Percentiles rank a stretch among this genome's conserved stretches.
Evolutionary conservation across 1,284 basidiomycete genomes (phyloP).

Genomic region (Takashimella tepidaria): DNA sequence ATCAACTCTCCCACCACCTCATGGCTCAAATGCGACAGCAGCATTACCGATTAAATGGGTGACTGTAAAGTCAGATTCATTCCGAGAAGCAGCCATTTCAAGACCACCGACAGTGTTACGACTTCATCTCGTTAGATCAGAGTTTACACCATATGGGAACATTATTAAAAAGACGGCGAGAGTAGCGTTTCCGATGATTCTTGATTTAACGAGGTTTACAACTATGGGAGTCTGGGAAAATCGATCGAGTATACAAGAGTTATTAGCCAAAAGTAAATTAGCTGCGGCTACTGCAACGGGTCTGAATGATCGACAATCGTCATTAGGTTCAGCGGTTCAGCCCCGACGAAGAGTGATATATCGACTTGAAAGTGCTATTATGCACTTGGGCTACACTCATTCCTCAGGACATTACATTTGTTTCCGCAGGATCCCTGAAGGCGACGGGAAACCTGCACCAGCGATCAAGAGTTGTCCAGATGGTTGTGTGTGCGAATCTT

Average conservation of each 20-base stretch:
- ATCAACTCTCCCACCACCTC: slow-evolving; percentile 11
- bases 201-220: slow-evolving; percentile 73
- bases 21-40: slow-evolving; percentile 4
- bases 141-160: slow-evolving; percentile 62
- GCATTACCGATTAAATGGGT: slow-evolving; percentile 37
- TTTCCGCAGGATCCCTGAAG: slow-evolving; percentile 68
- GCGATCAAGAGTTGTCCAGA: slow-evolving; percentile 34
- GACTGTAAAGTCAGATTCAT: slow-evolving; percentile 28
- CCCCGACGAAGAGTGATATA: slow-evolving; percentile 58
- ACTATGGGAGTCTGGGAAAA: slow-evolving; percentile 37
- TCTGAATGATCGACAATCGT: too few relatives aligned
- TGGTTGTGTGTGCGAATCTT: slow-evolving; percentile 32
- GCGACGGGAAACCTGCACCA: slow-evolving; percentile 8
- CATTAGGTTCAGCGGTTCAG: neutral
- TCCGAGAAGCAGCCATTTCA: slow-evolving; percentile 33
- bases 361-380: slow-evolving; percentile 72
- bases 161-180: slow-evolving; percentile 73
- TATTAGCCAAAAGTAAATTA: neutral
- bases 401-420: slow-evolving; percentile 88
- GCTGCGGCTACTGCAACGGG: neutral
- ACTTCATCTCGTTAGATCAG: slow-evolving; percentile 79
- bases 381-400: slow-evolving; percentile 77
- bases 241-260: neutral
- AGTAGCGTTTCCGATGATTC: slow-evolving; percentile 74
- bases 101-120: slow-evolving; percentile 76